Conservation (phyloP, 495 filamentous ascomycete genomes). For the Annulohypoxylon nitens region DNA sequence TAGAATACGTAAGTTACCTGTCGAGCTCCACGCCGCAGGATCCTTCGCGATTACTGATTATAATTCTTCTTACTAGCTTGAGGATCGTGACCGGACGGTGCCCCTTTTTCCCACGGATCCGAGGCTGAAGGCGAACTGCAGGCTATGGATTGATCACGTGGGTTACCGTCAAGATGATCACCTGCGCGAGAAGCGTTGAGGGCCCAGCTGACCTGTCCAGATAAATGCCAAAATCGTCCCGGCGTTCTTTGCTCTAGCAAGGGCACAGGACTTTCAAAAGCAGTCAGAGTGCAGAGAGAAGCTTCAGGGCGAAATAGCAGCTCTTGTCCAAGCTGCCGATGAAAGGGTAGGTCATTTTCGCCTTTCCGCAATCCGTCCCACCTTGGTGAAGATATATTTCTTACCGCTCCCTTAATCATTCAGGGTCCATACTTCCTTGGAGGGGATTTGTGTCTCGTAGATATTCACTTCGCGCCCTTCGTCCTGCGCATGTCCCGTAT, state of each 20-base stretch:
- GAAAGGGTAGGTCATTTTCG: conserved; percentile 45
- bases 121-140: conserved; percentile 79
- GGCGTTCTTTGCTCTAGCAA: conserved; percentile 81
- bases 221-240: conserved; percentile 88
- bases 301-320: conserved; percentile 76
- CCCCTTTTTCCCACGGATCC: conserved; percentile 77
- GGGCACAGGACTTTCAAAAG: conserved; percentile 74
- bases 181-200: background rate
- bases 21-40: background rate
- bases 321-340: conserved; percentile 77
- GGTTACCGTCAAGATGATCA: conserved; percentile 43
- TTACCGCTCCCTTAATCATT: conserved; percentile 40
- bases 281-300: conserved; percentile 73
- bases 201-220: conserved; percentile 58
- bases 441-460: conserved; percentile 77
- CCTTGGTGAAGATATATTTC: background rate
- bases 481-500: conserved; percentile 80
- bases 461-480: conserved; percentile 91
- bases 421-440: conserved; percentile 88
- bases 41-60: conserved; percentile 5
- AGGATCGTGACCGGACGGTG: conserved; percentile 75
- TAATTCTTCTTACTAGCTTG: conserved; percentile 65
- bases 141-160: conserved; percentile 91
- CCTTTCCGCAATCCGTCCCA: background rate
- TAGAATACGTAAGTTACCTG: conserved; percentile 80